Evolutionary conservation across 192 early-diverging fungal genomes (phyloP).

Genomic region (Linnemannia zychae): DNA sequence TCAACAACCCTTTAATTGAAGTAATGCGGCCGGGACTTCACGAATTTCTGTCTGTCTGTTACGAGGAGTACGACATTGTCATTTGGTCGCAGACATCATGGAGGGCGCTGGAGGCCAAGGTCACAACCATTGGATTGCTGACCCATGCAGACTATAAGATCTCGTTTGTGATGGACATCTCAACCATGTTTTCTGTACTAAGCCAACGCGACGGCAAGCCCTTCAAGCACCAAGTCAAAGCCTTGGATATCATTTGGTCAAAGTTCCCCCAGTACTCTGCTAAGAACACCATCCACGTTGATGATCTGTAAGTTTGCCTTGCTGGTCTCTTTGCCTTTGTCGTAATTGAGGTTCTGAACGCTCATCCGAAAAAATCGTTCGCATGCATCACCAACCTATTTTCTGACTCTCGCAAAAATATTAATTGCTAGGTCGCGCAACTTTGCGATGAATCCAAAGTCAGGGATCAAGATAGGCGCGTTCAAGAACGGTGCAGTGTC

Average conservation of each 20-base stretch:
- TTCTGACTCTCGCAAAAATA: neutral
- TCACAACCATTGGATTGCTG: conserved; percentile 78
- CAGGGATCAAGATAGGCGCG: conserved; percentile 75
- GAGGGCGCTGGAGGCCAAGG: conserved; percentile 80
- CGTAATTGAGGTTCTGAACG: too few relatives aligned
- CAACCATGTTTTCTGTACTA: conserved; percentile 78
- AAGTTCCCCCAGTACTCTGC: conserved; percentile 65
- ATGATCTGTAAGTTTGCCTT: conserved; percentile 67
- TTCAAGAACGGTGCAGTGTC: conserved; percentile 70
- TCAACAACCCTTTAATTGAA: conserved; percentile 68
- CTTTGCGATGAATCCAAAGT: conserved; percentile 81
- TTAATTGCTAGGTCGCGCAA: conserved; percentile 62
- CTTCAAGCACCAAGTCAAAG: conserved; percentile 77
- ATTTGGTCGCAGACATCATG: conserved; percentile 86
- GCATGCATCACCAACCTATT: neutral
- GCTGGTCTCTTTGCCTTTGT: neutral
- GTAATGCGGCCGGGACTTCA: conserved; percentile 76
- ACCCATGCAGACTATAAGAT: conserved; percentile 73
- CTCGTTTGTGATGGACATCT: conserved; percentile 78
- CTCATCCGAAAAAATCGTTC: too few relatives aligned
- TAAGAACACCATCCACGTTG: conserved; percentile 77
- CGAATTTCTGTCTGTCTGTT: conserved; percentile 72
- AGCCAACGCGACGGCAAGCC: conserved; percentile 64
- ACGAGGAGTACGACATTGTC: conserved; percentile 79
- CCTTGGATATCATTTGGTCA: conserved; percentile 76